A percentile compares a stretch with the other conserved stretches of the same genome.
Evolutionary conservation across 2,329 filamentous ascomycete species (phyloP).

Genomic region (Xylariaceae sp.): DNA sequence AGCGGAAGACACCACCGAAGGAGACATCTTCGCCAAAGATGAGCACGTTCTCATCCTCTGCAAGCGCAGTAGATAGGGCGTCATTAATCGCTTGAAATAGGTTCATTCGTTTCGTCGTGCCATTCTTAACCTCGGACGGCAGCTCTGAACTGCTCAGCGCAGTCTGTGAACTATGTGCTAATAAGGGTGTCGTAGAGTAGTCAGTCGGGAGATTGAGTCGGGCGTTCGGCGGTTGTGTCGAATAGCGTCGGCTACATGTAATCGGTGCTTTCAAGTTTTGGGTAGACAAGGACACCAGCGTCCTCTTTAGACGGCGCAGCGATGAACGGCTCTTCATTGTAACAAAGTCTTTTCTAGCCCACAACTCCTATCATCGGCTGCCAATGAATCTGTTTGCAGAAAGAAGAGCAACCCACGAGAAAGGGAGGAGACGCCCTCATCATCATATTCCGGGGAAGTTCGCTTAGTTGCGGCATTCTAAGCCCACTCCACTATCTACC

Average conservation of each 20-base stretch:
- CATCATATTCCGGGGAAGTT: slow-evolving; percentile 31
- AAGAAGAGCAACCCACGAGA: neutral
- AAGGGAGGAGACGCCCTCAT: slow-evolving; percentile 18
- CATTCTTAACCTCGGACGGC: slow-evolving; percentile 66
- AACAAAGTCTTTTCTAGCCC: slow-evolving; percentile 12
- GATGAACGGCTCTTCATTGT: slow-evolving; percentile 37
- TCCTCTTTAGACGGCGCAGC: slow-evolving; percentile 32
- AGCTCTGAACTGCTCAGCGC: slow-evolving; percentile 77
- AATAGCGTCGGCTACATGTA: slow-evolving; percentile 49
- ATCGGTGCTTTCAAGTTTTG: slow-evolving; percentile 9
- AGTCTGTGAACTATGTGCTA: slow-evolving; percentile 79
- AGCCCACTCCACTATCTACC: no score
- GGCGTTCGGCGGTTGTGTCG: slow-evolving; percentile 64
- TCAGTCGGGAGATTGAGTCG: slow-evolving; percentile 86
- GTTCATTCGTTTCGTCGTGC: slow-evolving; percentile 85
- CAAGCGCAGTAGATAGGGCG: slow-evolving; percentile 81
- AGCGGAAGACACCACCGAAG: slow-evolving; percentile 95
- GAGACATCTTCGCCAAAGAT: slow-evolving; percentile 97
- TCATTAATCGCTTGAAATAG: slow-evolving; percentile 94
- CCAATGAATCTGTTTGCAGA: slow-evolving; percentile 12
- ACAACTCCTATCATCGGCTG: slow-evolving; percentile 25
- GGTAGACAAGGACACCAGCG: slow-evolving; percentile 29
- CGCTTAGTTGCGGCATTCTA: slow-evolving; percentile 43
- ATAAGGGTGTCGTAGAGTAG: slow-evolving; percentile 80
- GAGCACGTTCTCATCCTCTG: slow-evolving; percentile 83